Evolutionary conservation across 495 filamentous ascomycete genomes (phyloP), one percentile per base, ranked within the genome.

Genomic region (Talaromyces wortmannii): DNA sequence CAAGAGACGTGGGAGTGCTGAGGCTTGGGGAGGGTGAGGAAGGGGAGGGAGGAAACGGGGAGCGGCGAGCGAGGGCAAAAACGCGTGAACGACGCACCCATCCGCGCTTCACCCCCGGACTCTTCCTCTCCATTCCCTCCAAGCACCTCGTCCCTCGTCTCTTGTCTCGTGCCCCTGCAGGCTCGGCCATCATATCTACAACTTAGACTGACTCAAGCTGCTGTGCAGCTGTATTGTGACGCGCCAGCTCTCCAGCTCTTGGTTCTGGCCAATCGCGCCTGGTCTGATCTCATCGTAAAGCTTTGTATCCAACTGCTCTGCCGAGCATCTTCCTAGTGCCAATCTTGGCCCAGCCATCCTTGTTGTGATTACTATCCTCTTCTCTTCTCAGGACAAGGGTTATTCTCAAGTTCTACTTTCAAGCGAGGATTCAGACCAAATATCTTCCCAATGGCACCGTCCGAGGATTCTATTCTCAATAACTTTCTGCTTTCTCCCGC

Each of bases 401-500:
- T 23, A 46, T 46, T 15, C 44, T 46, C 15, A 3, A 46, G 44
- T 23, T 43, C 4, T 11, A 15, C n/a, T 43, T 46, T 46, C 13
- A 8, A 13, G 6, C 44, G 11, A 30, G 15, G 15, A 32, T 18
- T 18, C 15, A 29, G 6, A 29, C 17, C 6, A 50, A 23, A 50
- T 1, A 6, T 12, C 42, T 36, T 45, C 36, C 15, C 44, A 8
- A 90, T 91, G 88, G 74, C 88, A 15, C 85, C 87, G 7, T 84
- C 83, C 31, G 89, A 92, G 62, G 69, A 76, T 42, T 79, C 79
- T 4, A 87, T 96, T 58, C 79, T 96, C 51, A 79, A 74, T 65
- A 86, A 85, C 58, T 95, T 92, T 60, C 76, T 96, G 42, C 83
- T 95, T 48, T 74, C 85, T 13, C 86, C 89, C 6, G 84, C 90